phyloP scores from a whole-genome alignment of 2,329 filamentous ascomycete species.

The Venturia effusa region DNA sequence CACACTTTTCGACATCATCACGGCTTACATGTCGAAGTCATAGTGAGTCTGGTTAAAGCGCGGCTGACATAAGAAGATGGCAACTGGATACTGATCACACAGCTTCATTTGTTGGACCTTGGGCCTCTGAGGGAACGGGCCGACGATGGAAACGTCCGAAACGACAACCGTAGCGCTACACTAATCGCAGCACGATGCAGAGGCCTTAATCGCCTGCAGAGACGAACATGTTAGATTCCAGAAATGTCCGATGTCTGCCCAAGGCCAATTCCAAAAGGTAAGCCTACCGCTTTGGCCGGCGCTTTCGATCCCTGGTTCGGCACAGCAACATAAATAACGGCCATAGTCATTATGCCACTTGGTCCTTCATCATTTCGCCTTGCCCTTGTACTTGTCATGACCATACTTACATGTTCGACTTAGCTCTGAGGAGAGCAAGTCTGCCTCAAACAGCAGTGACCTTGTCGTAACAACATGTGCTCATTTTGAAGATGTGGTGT shows the following conservation, averaged over 20 bases:
- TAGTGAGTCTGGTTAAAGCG: not conserved
- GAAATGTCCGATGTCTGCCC: not conserved
- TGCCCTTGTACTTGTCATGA: not conserved
- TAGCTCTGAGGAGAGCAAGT: not conserved
- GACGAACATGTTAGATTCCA: not conserved
- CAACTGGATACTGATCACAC: not conserved
- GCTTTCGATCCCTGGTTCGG: not conserved
- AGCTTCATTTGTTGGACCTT: not conserved
- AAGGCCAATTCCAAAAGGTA: not conserved
- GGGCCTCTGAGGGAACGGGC: not conserved
- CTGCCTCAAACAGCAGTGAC: not conserved
- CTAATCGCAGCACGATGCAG: not conserved
- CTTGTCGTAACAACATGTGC: not conserved
- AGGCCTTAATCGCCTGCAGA: not conserved
- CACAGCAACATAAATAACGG: conserved; percentile 8
- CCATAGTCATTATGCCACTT: conserved; percentile 3
- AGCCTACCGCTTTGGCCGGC: not conserved
- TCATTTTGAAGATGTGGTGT: conserved; percentile 3
- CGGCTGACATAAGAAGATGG: not conserved
- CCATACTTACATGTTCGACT: not conserved
- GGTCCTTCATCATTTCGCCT: not conserved
- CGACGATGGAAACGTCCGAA: not conserved
- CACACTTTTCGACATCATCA: not conserved
- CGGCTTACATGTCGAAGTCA: not conserved
- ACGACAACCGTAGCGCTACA: not conserved